phyloP scores from a whole-genome alignment of 371 early-diverging fungal genomes.

The Dichotomocladium elegans region DNA sequence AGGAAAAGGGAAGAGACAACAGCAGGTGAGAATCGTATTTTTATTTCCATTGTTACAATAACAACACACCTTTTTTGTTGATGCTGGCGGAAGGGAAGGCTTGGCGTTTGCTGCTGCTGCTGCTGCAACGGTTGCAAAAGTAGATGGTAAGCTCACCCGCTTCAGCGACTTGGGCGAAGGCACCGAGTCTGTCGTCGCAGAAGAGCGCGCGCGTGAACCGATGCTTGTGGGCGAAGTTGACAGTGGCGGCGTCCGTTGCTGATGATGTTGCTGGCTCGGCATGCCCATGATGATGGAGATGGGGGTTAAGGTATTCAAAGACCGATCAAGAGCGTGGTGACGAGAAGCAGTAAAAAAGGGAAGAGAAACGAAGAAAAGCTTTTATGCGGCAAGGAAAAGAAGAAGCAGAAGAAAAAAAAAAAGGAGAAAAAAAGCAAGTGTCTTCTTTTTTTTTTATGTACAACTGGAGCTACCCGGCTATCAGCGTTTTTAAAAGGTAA shows the following conservation, averaged over 20 bases:
- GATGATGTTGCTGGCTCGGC: neutral
- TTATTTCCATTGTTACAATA: no score
- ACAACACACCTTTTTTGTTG: no score
- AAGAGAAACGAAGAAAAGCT: neutral
- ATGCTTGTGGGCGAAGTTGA: slow-evolving; percentile 5
- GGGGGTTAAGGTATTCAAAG: no score
- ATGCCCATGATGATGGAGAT: slow-evolving; percentile 3
- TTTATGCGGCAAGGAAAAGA: neutral
- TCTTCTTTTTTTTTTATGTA: no score
- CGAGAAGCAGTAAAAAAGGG: neutral
- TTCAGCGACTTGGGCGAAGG: slow-evolving; percentile 5
- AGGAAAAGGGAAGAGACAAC: no score
- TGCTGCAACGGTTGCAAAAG: no score
- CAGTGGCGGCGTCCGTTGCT: slow-evolving; percentile 8
- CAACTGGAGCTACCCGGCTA: no score
- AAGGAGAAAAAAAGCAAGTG: neutral
- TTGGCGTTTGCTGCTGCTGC: no score
- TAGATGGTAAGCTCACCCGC: neutral
- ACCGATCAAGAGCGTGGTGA: neutral
- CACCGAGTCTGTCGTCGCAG: slow-evolving; percentile 1
- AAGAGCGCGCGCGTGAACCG: slow-evolving; percentile 5
- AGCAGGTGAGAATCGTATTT: no score
- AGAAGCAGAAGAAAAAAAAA: neutral
- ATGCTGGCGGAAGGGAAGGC: no score
- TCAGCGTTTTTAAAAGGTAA: no score